Evolutionary conservation across 1,284 basidiomycete species (phyloP), one percentile per base, ranked within the genome.

Genomic region (Neotropicomus parvogracilis): DNA sequence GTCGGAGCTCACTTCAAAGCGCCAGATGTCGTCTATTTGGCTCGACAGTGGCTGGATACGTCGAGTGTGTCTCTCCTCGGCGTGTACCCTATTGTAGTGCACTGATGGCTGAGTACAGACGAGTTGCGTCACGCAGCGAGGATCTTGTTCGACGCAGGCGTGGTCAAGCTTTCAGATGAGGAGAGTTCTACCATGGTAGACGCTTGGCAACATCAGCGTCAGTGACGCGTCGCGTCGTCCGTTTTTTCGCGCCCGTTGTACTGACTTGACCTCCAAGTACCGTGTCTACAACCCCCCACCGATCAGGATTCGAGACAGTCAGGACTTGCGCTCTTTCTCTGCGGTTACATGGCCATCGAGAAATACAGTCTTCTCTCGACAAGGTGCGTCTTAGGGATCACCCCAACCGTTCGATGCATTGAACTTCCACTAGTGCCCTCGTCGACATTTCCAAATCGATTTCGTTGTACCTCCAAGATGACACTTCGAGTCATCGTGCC

Each of bases 381-480:
- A 0, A 79, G 73, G 91, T 91, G 54, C 44, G 33, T n/a, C 32
- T 13, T 28, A n/a, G 1, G n/a, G 2, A 0, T 8, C 11, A 1
- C 13, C 28, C 4, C 13, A 4, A 20, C 28, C 8, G 27, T 4
- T 26, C 14, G 3, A 9, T 21, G 4, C 5, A 19, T 41, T 46
- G 32, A 64, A 64, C 33, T 6, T 3, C 17, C 43, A n/a, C 10
- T 54, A 95, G 93, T 38, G 75, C 84, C 1, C 77, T 98, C 19
- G 86, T 83, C 26, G 87, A 94, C 53, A 82, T 95, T 36, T 82
- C 95, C 1, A 84, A 84, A 58, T 95, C 92, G 0, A 81, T 98
- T 45, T 74, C 79, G 0, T 58, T 83, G 4, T 93, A 87, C 59
- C 73, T 97, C 12, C 78, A 91, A 46, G 83, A 91, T 54, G 82